Evolutionary conservation across 2,329 filamentous ascomycete species (phyloP), one percentile per base, ranked within the genome.

Genomic region (Thelonectria discophora): DNA sequence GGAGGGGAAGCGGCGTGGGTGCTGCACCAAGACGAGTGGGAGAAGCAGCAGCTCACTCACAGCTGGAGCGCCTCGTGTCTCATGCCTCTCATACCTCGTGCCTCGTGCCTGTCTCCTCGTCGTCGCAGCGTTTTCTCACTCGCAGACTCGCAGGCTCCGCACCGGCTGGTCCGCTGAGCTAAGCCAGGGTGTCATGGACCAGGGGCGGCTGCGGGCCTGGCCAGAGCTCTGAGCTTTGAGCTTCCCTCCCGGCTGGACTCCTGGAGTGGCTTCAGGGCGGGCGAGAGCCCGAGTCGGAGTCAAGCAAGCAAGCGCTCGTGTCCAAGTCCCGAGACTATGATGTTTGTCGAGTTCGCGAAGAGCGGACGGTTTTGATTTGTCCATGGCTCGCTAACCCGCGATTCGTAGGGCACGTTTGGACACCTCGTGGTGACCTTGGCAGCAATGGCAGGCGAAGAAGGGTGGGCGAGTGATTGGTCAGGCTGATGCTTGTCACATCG

Each of bases 11-110:
- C 47, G 53, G 57, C 59, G 45, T 53, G 51, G 49, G 62, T 65
- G 55, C 55, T 62, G 45, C 46, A 42, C 53, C 60, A 54, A 20
- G 46, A 55, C 32, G 34, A 48, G 24, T 55, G 43, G 6, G 60
- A 63, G 59, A 66, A 66, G 51, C 43, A 24, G 57, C 55, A 51
- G 59, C 46, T 45, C 40, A 24, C 46, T 49, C 61, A 53, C 55
- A 47, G 50, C 55, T 32, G 61, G 63, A 24, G 21, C 63, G 55
- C 61, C 56, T 21, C 40, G 40, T 18, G 17, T 7, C 40, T 20
- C 13, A 6, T 15, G 17, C 37, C 37, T 17, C 15, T 17, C 15
- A 5, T 15, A 8, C 37, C 37, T 17, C 13, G 13, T 15, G 17
- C 37, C 37, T 17, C 13, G 37, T 40, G 37, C 37, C 40, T 43